Evolutionary conservation across 2,329 filamentous ascomycete species (phyloP).

Genomic region (Didymellaceae sp.): DNA sequence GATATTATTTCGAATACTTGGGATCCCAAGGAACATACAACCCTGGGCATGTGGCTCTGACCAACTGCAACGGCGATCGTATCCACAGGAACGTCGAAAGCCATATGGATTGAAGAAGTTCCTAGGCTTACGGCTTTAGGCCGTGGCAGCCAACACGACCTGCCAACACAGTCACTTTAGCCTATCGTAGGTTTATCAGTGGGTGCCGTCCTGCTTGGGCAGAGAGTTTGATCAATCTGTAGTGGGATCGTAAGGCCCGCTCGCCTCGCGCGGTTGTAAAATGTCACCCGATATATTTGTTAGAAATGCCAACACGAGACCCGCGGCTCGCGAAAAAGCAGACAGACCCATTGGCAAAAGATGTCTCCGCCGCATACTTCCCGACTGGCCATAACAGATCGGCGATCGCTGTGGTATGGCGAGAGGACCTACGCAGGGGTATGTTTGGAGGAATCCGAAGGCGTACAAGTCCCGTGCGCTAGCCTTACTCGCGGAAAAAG

Average conservation of each 20-base stretch:
- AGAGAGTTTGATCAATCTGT: too few relatives aligned
- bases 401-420: conserved; percentile 14
- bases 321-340: background rate
- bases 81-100: background rate
- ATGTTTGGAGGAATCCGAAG: background rate
- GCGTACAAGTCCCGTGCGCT: conserved; percentile 2
- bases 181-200: too few relatives aligned
- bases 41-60: too few relatives aligned
- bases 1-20: background rate
- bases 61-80: background rate
- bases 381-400: conserved; percentile 7
- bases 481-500: conserved; percentile 4
- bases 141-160: too few relatives aligned
- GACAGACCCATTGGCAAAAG: background rate
- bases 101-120: too few relatives aligned
- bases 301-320: background rate
- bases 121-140: too few relatives aligned
- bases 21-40: too few relatives aligned
- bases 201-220: too few relatives aligned
- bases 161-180: too few relatives aligned
- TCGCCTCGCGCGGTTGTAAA: conserved; percentile 7
- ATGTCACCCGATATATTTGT: background rate
- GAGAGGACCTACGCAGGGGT: conserved; percentile 12
- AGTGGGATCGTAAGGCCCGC: too few relatives aligned
- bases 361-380: background rate